Evolutionary conservation across 2,329 filamentous ascomycete species (phyloP), one percentile per base, ranked within the genome.

Genomic region (Sphaerulina vaccinii): DNA sequence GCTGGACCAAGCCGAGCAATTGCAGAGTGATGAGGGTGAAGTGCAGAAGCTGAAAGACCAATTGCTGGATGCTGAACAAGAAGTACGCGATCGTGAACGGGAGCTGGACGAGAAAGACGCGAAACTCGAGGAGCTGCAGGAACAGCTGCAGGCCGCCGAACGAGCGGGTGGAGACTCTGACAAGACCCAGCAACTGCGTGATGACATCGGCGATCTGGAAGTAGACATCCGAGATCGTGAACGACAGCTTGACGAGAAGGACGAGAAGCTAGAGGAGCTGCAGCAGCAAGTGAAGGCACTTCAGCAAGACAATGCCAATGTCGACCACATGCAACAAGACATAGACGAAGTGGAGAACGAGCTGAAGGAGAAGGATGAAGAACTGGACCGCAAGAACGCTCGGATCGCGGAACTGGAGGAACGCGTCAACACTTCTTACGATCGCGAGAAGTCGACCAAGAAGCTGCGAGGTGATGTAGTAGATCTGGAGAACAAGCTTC

Each of bases 301-400:
- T 3, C 52, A 64, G 23, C 50, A 60, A 23, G 62, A 65, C 13
- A 59, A 62, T n/a, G 63, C 65, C 19, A 78, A 86, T 39, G 75
- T 85, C 7, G 78, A 85, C 35, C 76, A 82, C 27, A 73, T 89
- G 13, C 80, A 80, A 43, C 75, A 76, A 15, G 78, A 83, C 58
- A 67, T 88, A 13, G 64, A 69, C 11, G 63, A 66, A 21, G 62
- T 70, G 29, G 77, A 84, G 42, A 70, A 77, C 13, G 77, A 79
- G 35, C 79, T 81, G 56, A 74, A 65, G 21, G 64, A 66, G 39
- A 70, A 66, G 77, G 50, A 79, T 79, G 52, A 75, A 78, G 36
- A 66, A 32, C 46, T 70, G 2, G 60, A 64, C 13, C 55, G 56
- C 15, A 68, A 68, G 51, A 56, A 66, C 18, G 58, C 56, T 2